A percentile compares a stretch with the other conserved stretches of the same genome.
phyloP scores from a whole-genome alignment of 2,329 filamentous ascomycete species.

The Aspergillaceae sp. region DNA sequence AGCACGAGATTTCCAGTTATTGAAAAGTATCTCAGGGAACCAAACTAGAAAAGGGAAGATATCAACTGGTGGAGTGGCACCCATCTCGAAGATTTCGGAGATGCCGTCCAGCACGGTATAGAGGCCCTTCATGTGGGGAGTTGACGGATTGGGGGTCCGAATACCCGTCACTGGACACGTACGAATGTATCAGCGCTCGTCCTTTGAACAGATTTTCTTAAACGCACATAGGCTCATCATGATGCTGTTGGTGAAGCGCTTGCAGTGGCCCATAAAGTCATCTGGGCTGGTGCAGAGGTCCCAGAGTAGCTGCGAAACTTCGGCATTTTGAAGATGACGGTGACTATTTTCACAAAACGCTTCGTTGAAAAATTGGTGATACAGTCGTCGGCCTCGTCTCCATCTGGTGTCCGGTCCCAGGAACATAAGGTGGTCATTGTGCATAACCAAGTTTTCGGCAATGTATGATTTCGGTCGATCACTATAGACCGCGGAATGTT shows the following conservation, averaged over 20 bases:
- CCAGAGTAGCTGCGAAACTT: constrained; percentile 40
- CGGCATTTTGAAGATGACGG: constrained; percentile 38
- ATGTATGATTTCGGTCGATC: constrained; percentile 38
- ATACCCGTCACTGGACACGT: constrained; percentile 22
- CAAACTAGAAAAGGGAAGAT: constrained; percentile 38
- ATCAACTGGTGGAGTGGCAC: constrained; percentile 44
- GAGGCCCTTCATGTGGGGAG: constrained; percentile 30
- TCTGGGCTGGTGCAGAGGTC: constrained; percentile 37
- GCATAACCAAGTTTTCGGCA: constrained; percentile 35
- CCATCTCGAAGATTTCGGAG: constrained; percentile 40
- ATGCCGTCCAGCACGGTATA: constrained; percentile 19
- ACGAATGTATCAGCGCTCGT: constrained; percentile 3
- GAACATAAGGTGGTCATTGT: constrained; percentile 40
- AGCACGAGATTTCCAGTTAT: constrained; percentile 33
- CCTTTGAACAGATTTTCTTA: too few species aligned
- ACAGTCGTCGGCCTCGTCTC: constrained; percentile 39
- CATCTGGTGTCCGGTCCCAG: constrained; percentile 42
- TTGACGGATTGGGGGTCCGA: constrained; percentile 23
- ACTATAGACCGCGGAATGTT: constrained; percentile 37
- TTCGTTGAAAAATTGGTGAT: constrained; percentile 42
- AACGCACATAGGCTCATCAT: constrained; percentile 32
- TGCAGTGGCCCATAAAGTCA: constrained; percentile 41
- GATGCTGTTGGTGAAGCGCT: constrained; percentile 44
- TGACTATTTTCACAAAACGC: constrained; percentile 38
- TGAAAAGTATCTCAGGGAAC: constrained; percentile 35